Percentiles rank a stretch among this genome's conserved stretches.
phyloP scores from a whole-genome alignment of 257 asterid genomes.

The Scutellaria barbata region DNA sequence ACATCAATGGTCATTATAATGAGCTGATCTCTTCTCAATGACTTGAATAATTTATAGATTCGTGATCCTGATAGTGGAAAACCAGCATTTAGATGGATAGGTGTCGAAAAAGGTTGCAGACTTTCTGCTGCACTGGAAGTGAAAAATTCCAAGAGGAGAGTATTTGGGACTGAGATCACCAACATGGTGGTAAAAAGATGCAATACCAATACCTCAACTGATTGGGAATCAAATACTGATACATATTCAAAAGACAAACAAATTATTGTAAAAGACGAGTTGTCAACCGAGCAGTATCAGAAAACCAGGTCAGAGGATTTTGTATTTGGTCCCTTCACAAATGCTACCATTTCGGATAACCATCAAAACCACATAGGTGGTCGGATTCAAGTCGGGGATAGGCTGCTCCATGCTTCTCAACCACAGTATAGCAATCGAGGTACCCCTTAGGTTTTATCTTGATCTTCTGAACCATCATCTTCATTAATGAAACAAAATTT shows the following conservation, averaged over 20 bases:
- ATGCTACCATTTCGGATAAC: slow-evolving; percentile 23
- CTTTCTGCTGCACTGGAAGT: slow-evolving; percentile 37
- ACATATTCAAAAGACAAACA: slow-evolving; percentile 23
- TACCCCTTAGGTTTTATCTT: slow-evolving; percentile 31
- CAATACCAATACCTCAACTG: slow-evolving; percentile 44
- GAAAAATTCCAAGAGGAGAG: slow-evolving; percentile 53
- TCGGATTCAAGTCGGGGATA: slow-evolving; percentile 46
- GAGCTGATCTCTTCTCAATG: slow-evolving; percentile 13
- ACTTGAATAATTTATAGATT: slow-evolving; percentile 33
- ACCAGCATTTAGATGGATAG: slow-evolving; percentile 74
- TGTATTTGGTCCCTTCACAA: slow-evolving; percentile 69
- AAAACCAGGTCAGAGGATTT: slow-evolving; percentile 47
- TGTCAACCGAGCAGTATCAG: slow-evolving; percentile 41
- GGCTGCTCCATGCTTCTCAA: slow-evolving; percentile 43
- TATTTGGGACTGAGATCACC: slow-evolving; percentile 67
- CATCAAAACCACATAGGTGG: slow-evolving; percentile 38
- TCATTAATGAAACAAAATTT: background rate
- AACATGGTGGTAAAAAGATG: slow-evolving; percentile 46
- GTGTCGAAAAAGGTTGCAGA: slow-evolving; percentile 36
- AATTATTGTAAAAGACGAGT: slow-evolving; percentile 31
- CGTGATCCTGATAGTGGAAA: slow-evolving; percentile 65
- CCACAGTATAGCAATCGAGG: slow-evolving; percentile 69
- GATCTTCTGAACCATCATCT: background rate
- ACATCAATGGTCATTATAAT: background rate
- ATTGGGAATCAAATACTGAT: slow-evolving; percentile 32